Base-by-base conservation (phyloP, 176 grass and related monocot species). In the Ensete glaucum region DNA sequence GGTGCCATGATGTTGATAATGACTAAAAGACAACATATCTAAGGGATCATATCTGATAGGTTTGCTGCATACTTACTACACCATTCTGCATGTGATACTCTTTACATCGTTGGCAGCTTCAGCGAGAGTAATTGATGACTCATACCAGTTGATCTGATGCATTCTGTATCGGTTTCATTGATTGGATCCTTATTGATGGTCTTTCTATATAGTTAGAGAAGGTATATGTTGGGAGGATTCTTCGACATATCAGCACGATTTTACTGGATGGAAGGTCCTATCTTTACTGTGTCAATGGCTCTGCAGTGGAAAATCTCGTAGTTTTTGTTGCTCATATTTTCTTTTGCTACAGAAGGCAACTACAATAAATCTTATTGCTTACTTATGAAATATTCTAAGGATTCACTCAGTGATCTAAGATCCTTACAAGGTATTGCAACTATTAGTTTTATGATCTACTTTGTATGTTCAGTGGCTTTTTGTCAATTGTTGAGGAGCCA, bases 381-480 rank as follows among this genome's bases (percentile, higher is more conserved):
- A 59, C 49, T 67, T 64, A 64, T 74, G 54, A 11, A 53, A 81
- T 56, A 74, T 81, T 81, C 80, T 49, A 82, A 80, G 66, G 76
- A 81, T 60, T 85, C 65, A 76, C 78, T 84, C 76, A 71, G 79
- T 78, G 80, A 82, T 82, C 29, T 49, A 23, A 82, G 67, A 75
- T 81, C 72, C 67, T 79, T 84, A 62, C 74, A 27, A 78, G 85
- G 87, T 75, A 66, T 59, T 9, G 69, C 67, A 76, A 85, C 74
- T 79, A 70, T 89, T 89, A 92, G 50, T 85, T 76, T 82, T 82
- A 73, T 75, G 79, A 84, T 77, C 64, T 82, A 79, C 52, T 9
- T 82, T 86, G 70, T 84, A 83, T 86, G 78, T 82, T 26, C 53
- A 11, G 49, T 77, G 74, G 82, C 57, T 59, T 60, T 75, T 63